Percentiles rank a stretch among this genome's conserved stretches.
phyloP scores from a whole-genome alignment of 805 yeast species.

The Lipomyces sp. region DNA sequence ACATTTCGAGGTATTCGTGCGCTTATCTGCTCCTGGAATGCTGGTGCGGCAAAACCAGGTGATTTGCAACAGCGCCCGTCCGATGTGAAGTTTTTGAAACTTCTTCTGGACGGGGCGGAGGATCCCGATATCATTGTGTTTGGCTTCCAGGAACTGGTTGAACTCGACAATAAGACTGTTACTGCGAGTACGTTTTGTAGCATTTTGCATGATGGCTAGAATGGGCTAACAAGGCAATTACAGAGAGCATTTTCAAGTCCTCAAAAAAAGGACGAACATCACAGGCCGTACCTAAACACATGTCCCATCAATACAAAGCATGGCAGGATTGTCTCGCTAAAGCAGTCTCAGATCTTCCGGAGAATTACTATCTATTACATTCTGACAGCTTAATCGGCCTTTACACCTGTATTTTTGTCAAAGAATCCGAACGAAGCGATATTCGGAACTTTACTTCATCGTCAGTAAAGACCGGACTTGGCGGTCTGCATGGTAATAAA shows the following conservation, averaged over 20 bases:
- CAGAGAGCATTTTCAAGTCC: slow-evolving; percentile 42
- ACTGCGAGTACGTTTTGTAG: slow-evolving; percentile 50
- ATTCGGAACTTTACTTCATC: slow-evolving; percentile 66
- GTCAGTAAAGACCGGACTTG: slow-evolving; percentile 86
- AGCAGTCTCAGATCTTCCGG: slow-evolving; percentile 30
- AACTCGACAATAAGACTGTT: slow-evolving; percentile 77
- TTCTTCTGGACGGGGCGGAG: slow-evolving; percentile 33
- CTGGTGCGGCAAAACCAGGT: slow-evolving; percentile 41
- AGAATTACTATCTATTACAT: slow-evolving; percentile 56
- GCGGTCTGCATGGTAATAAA: slow-evolving; percentile 75
- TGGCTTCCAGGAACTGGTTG: slow-evolving; percentile 89
- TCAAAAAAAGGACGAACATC: slow-evolving; percentile 50
- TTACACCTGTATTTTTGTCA: slow-evolving; percentile 63
- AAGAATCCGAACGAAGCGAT: slow-evolving; percentile 49
- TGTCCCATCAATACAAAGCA: slow-evolving; percentile 39
- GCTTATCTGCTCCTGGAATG: slow-evolving; percentile 43
- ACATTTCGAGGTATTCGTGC: slow-evolving; percentile 32
- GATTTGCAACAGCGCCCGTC: slow-evolving; percentile 30
- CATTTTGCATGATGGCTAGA: neutral
- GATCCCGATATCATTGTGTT: slow-evolving; percentile 69
- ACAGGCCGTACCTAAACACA: slow-evolving; percentile 38
- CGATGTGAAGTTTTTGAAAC: slow-evolving; percentile 28
- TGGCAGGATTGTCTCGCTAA: slow-evolving; percentile 36
- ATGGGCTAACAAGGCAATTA: slow-evolving; percentile 46
- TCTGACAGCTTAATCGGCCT: slow-evolving; percentile 86